phyloP scores from a whole-genome alignment of 257 asterid species.

The Solanum peruvianum region DNA sequence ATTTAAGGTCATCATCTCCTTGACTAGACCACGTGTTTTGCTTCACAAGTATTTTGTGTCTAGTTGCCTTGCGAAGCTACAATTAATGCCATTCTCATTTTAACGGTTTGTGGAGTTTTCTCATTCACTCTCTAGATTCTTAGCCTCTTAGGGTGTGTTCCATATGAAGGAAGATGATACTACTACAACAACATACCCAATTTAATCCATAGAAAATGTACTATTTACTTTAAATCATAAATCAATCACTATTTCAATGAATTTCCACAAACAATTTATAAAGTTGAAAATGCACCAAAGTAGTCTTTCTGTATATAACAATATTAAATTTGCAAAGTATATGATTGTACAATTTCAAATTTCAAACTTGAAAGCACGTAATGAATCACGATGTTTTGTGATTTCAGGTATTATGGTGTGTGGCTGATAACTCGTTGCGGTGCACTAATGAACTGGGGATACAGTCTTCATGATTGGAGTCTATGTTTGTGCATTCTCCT shows the following conservation, averaged over 20 bases:
- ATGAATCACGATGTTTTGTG: background rate
- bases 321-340: background rate
- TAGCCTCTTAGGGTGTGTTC: background rate
- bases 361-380: background rate
- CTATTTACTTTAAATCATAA: background rate
- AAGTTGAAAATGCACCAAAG: background rate
- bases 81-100: background rate
- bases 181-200: background rate
- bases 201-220: background rate
- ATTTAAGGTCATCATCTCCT: background rate
- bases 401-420: conserved; percentile 70
- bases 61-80: background rate
- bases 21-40: background rate
- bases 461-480: conserved; percentile 51
- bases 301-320: background rate
- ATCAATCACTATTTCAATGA: background rate
- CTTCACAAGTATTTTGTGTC: background rate
- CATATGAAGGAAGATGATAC: background rate
- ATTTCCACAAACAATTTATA: background rate
- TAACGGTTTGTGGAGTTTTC: background rate
- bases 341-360: background rate
- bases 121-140: background rate
- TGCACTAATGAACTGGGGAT: conserved; percentile 42
- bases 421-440: conserved; percentile 94
- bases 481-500: conserved; percentile 48